A percentile compares a stretch with the other conserved stretches of the same genome.
Conservation (phyloP, 805 yeast species). For the Wickerhamomyces queroliae region DNA sequence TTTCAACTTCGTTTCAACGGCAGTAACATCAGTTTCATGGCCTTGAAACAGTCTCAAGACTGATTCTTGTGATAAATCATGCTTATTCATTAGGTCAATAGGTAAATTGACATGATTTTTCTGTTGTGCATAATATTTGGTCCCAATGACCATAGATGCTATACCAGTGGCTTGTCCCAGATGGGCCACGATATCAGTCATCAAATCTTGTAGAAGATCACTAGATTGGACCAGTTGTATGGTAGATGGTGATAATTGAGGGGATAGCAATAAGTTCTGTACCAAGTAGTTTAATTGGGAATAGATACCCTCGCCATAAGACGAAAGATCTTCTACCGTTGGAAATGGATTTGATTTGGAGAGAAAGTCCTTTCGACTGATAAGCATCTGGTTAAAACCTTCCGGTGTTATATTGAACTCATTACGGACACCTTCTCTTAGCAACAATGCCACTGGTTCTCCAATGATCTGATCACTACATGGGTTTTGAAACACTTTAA, state of each 20-base stretch:
- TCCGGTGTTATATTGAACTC: slow-evolving; percentile 46
- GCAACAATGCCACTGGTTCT: slow-evolving; percentile 60
- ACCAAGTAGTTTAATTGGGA: slow-evolving; percentile 69
- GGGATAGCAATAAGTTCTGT: slow-evolving; percentile 54
- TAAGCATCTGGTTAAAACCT: slow-evolving; percentile 53
- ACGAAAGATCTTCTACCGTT: slow-evolving; percentile 52
- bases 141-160: slow-evolving; percentile 56
- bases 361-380: slow-evolving; percentile 50
- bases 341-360: slow-evolving; percentile 40
- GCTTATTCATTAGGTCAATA: slow-evolving; percentile 46
- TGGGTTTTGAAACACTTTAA: slow-evolving; percentile 36
- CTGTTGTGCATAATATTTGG: slow-evolving; percentile 46
- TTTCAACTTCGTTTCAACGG: slow-evolving; percentile 35
- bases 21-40: slow-evolving; percentile 14
- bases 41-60: slow-evolving; percentile 40
- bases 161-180: slow-evolving; percentile 78
- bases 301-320: slow-evolving; percentile 74
- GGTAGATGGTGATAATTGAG: slow-evolving; percentile 50
- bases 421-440: slow-evolving; percentile 45
- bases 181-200: slow-evolving; percentile 68
- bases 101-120: slow-evolving; percentile 51
- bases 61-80: slow-evolving; percentile 58
- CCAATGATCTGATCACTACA: slow-evolving; percentile 33
- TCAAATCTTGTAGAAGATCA: slow-evolving; percentile 32
- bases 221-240: slow-evolving; percentile 42